Conservation (phyloP, 495 filamentous ascomycete genomes). For the Halenospora varia region DNA sequence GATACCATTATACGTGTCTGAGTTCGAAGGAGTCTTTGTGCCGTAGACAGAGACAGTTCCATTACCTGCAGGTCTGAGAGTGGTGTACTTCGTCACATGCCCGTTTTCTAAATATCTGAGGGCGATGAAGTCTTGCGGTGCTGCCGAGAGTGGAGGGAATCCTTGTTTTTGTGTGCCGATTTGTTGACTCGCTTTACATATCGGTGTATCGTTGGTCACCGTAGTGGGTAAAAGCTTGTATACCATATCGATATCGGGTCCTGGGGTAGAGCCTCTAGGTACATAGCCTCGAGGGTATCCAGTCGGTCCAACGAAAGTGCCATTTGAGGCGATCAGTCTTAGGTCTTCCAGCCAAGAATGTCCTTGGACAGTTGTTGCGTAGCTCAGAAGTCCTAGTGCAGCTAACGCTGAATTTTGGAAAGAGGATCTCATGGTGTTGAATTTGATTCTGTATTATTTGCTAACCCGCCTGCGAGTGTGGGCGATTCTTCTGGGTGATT, state of each 20-base stretch:
- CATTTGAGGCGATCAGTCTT: constrained; percentile 64
- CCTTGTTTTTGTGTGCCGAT: constrained; percentile 48
- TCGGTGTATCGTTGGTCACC: constrained; percentile 28
- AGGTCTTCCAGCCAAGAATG: constrained; percentile 69
- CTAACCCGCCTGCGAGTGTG: constrained; percentile 12
- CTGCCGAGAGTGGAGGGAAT: constrained; percentile 60
- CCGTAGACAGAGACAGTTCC: constrained; percentile 82
- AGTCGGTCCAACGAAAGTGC: constrained; percentile 61
- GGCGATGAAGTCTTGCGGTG: constrained; percentile 65
- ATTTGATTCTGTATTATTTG: background rate
- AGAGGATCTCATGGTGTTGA: constrained; percentile 9
- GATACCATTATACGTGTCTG: constrained; percentile 64
- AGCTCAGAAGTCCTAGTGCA: constrained; percentile 1
- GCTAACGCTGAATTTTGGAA: background rate
- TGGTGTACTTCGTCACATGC: constrained; percentile 66
- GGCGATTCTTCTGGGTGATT: background rate
- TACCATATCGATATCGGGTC: constrained; percentile 45
- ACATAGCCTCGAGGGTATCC: constrained; percentile 67
- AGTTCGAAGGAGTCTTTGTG: constrained; percentile 57
- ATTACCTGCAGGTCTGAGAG: constrained; percentile 59
- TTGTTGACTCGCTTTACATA: constrained; percentile 54
- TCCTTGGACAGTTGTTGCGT: constrained; percentile 1
- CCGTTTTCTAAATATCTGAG: constrained; percentile 83
- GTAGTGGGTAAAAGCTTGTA: constrained; percentile 42
- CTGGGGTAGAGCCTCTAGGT: constrained; percentile 41